Evolutionary conservation across 495 filamentous ascomycete species (phyloP), one percentile per base, ranked within the genome.

Genomic region (Trichoderma gamsii): DNA sequence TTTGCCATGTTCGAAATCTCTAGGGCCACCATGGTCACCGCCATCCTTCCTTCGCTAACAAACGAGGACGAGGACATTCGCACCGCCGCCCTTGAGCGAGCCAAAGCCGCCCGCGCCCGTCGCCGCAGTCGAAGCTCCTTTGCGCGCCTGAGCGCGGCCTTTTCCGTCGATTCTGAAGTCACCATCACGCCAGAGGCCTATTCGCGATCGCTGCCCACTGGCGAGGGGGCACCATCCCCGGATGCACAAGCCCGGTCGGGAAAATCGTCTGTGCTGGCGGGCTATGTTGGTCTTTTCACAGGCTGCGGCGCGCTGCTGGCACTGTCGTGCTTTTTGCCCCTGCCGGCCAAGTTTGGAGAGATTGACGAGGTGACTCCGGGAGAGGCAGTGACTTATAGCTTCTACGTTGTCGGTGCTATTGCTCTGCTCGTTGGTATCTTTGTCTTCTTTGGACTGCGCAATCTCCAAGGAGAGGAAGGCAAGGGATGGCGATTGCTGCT

Each of bases 1-100:
- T 23, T n/a, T 25, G 2, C 43, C 3, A 52, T 23, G 29, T 3
- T 61, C 8, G 23, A 25, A 52, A 68, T 29, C 64, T 3, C 7
- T 68, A 87, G 85, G 11, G 84, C 92, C 32, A 98, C 96, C 2
- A 99, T 99, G 95, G 95, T 99, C 38, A 97, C 96, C 6, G 95
- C 95, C 1, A 91, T 96, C 32, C 82, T 98, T 21, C 96, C 95
- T 1, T 89, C 90, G 7, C 91, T 99, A 75, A 93, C 92, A 21
- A 83, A 79, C 74, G 73, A 82, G 65, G 73, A 70, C 67, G 51
- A 70, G 65, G 67, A 73, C 49, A 70, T 52, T 27, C 66, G 32
- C 1, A 27, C 21, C 56, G 65, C 68, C 25, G 73, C 68, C 32
- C 56, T 61, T 13, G 74, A 76, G 49, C 75, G 61, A 27, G 69